Base-by-base conservation (phyloP, 306 rosid species). In the Rosa rugosa region DNA sequence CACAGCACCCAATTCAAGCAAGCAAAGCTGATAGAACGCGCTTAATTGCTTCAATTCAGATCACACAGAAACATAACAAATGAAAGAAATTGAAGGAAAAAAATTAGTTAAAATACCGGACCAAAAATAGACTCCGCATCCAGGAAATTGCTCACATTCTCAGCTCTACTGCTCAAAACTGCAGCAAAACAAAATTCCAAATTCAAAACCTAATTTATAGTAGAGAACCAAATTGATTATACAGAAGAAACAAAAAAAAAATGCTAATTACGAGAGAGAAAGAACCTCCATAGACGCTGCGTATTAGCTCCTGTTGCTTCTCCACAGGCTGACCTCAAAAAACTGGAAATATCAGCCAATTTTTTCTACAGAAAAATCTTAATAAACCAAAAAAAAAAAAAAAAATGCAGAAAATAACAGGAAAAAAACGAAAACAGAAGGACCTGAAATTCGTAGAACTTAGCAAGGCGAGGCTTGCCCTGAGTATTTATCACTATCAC, bases 401-500 rank as follows among this genome's bases (percentile, higher is more conserved):
- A 16, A 46, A 62, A 66, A 14, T 0, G 12, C 73, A 27, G 31
- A 5, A 14, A 47, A 41, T 2, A 14, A 46, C 34, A 46, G 16
- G 36, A 31, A 79, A 67, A 67, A 34, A 77, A 62, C 46, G 10
- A 14, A 45, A 50, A 25, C 57, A 81, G 72, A 78, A 45, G 31
- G 69, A 95, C 99, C 98, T 54, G 81, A 86, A 80, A 87, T 82
- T 95, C 94, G 73, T 95, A 93, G 82, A 95, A 91, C 79, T 93
- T 95, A 65, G 96, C 82, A 67, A 95, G 91, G 70, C 99, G 97
- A 79, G 98, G 97, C 85, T 90, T 95, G 77, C 97, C 99, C 80
- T 88, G 93, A 45, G 97, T 95, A 86, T 91, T 95, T 85, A 95
- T 79, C 83, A 95, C 98, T 78, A 93, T 74, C 83, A 93, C 99